Base-by-base conservation (phyloP, 768 basidiomycete species). In the Rhizopogon vinicolor region DNA sequence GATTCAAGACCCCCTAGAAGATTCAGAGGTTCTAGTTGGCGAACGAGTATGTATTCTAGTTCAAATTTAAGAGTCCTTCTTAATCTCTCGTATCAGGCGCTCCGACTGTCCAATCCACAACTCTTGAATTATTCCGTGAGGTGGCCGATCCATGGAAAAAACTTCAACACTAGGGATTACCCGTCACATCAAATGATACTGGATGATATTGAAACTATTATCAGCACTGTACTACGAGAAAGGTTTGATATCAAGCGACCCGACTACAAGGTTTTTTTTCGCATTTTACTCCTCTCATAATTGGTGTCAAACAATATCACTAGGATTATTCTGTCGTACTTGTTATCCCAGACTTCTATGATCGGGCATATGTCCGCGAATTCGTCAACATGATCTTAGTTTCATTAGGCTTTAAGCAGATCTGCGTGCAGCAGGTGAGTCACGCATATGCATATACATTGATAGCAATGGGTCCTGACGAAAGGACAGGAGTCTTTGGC, bases 281-380 rank as follows among this genome's bases (percentile, higher is more conserved):
- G 28, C 37, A 46, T 3, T 43, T 33, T 42, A 10, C 14, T 37
- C 35, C 19, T 22, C 5, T 9, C 16, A 49, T 25, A 49, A 22
- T 16, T 37, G 9, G 33, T 49, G 9, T 49, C 35, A 16, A 37
- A 16, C 7, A 49, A 37, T 25, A 10, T 18, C 19, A 49, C 35
- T 60, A 98, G 95, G 83, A 91, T 55, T 90, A 88, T 69, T 94
- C 93, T 2, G 86, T 88, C 12, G 78, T 98, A 39, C 78, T 99
- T 4, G 83, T 98, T 33, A 85, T 98, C 22, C 95, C 97, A 7
- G 97, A 99, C 68, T 85, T 92, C 60, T 93, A 90, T 63, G 91
- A 96, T 54, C 81, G 91, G 51, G 68, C 78, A 10, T 98, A 96
- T 65, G 84, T 98, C 53, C 83, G 85, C 57, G 87, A 89, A 55